Conservation (phyloP, 1,139 yeast genomes). For the Debaryomyces robertsiae region DNA sequence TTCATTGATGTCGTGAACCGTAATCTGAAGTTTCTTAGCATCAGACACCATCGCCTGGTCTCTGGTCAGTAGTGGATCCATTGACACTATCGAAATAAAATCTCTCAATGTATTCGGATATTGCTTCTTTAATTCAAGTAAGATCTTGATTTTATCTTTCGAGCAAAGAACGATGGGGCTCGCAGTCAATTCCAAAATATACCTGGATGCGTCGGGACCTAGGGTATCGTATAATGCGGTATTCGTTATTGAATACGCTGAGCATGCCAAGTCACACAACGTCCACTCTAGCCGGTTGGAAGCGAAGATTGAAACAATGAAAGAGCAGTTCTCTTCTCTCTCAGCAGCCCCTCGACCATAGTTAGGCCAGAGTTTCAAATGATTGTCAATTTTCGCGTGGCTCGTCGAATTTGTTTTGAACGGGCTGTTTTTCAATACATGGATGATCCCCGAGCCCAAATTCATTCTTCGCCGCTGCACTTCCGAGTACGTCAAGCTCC, state of each 20-base stretch:
- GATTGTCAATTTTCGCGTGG: slow-evolving; percentile 29
- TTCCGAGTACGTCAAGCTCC: slow-evolving; percentile 48
- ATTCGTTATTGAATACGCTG: slow-evolving; percentile 36
- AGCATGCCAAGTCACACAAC: slow-evolving; percentile 40
- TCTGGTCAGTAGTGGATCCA: slow-evolving; percentile 40
- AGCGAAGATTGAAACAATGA: slow-evolving; percentile 38
- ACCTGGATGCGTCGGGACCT: slow-evolving; percentile 38
- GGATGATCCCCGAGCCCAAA: slow-evolving; percentile 67
- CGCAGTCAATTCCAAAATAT: slow-evolving; percentile 36
- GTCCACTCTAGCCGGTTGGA: slow-evolving; percentile 44
- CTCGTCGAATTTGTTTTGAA: slow-evolving; percentile 33
- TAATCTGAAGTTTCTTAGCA: slow-evolving; percentile 28
- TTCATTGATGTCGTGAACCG: slow-evolving; percentile 51
- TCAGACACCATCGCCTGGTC: slow-evolving; percentile 19
- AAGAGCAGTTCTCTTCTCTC: slow-evolving; percentile 36
- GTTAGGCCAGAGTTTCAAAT: slow-evolving; percentile 17
- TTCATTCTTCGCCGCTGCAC: slow-evolving; percentile 45
- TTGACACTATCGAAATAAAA: slow-evolving; percentile 37
- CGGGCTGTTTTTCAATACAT: slow-evolving; percentile 48
- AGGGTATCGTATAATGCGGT: slow-evolving; percentile 47
- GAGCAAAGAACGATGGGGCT: slow-evolving; percentile 40
- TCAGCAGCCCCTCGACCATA: background rate
- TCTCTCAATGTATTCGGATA: slow-evolving; percentile 27
- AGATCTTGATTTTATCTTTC: slow-evolving; percentile 31
- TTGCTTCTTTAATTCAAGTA: slow-evolving; percentile 31